Base-by-base conservation (phyloP, 2,329 filamentous ascomycete genomes). In the Neofusicoccum cordaticola region DNA sequence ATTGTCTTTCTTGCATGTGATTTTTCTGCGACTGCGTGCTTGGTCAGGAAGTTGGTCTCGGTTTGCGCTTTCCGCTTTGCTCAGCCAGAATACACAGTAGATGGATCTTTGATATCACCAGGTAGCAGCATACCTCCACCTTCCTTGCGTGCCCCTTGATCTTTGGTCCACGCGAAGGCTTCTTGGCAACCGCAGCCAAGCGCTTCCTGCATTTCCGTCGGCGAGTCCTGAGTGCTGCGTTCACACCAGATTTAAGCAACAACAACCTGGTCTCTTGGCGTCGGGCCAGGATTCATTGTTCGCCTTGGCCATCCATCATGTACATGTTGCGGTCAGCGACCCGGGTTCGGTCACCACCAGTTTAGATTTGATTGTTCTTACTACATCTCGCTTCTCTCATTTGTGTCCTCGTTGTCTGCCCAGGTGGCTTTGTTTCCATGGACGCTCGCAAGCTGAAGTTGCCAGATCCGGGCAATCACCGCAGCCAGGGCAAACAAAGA, bases 1-100 rank as follows among this genome's bases (percentile, higher is more conserved):
- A 57, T 64, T 44, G 27, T 35, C 39, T 17, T 63, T 63, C 48
- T 62, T 52, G 60, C 48, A 51, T 63, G 61, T 64, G 62, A 64
- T 64, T 64, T 62, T 50, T 45, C 51, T 45, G 51, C 39, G 61
- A 52, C 9, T 63, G 61, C 41, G 61, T 56, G 50, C 61, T 56
- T 56, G 56, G 56, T 45, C 41, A 37, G 56, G 56, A 11, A 45
- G 15, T n/a, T 13, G 41, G 41, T 22, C 31, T 22, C n/a, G 42
- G 42, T 47, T 45, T 35, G 56, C 56, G 17, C 56, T 47, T 60
- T 58, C 53, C 31, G 27, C 53, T 45, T 58, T 58, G 53, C 56
- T 60, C 56, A 60, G 56, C 47, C 41, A 45, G 56, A 47, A 60
- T 60, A 44, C 53, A 58, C 53, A 60, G 56, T 60, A 60, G 56